Conservation (phyloP, 1,284 basidiomycete species). For the Marasmius sp. region DNA sequence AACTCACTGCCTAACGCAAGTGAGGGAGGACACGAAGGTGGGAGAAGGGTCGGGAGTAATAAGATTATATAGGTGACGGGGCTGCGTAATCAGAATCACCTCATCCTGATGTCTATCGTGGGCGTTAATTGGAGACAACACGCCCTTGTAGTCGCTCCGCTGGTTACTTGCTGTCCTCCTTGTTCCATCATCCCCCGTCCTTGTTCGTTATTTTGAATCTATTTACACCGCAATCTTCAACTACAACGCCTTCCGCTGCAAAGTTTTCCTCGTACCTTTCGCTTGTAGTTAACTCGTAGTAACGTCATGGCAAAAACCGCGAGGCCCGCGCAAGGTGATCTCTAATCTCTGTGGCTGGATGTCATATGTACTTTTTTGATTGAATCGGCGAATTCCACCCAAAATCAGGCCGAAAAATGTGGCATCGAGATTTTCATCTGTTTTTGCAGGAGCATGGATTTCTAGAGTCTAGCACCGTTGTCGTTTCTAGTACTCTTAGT, state of each 20-base stretch:
- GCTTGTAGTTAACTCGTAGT: neutral
- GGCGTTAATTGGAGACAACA: neutral
- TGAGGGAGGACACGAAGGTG: conserved; percentile 1
- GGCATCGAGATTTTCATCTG: too few species aligned
- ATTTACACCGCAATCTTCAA: neutral
- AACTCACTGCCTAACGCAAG: conserved; percentile 13
- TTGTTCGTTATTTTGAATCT: neutral
- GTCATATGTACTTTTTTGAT: neutral
- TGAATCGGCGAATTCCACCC: neutral
- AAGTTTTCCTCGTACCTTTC: neutral
- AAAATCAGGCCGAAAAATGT: neutral
- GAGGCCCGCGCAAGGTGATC: neutral
- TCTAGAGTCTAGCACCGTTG: too few species aligned
- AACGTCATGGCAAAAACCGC: neutral
- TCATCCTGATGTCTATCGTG: neutral
- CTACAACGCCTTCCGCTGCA: neutral
- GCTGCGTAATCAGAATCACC: neutral
- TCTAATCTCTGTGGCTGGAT: neutral
- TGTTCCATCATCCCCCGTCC: neutral
- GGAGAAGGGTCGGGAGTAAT: conserved; percentile 5
- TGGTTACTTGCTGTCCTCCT: neutral
- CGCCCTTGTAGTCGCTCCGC: neutral
- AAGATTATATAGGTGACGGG: conserved; percentile 1
- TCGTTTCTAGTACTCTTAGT: neutral
- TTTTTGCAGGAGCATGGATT: too few species aligned